phyloP scores from a whole-genome alignment of 2,329 filamentous ascomycete species.

The Colletotrichum caudatum region DNA sequence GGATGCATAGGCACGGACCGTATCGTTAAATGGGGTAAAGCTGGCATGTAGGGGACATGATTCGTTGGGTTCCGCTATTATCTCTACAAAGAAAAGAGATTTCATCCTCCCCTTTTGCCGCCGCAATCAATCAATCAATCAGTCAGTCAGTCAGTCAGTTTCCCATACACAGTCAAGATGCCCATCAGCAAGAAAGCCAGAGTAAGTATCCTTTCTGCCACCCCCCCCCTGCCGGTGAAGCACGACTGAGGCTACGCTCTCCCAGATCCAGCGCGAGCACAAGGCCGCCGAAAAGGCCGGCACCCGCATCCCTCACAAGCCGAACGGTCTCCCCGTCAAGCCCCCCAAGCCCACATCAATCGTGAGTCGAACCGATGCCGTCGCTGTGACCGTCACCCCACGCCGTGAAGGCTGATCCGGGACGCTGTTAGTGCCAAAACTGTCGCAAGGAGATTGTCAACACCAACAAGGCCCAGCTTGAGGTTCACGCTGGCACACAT shows the following conservation, averaged over 20 bases:
- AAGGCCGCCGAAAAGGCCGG: slow-evolving; percentile 66
- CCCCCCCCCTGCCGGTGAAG: neutral
- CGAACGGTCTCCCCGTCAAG: slow-evolving; percentile 68
- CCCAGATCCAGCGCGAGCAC: slow-evolving; percentile 65
- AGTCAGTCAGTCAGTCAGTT: neutral
- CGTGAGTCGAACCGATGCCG: neutral
- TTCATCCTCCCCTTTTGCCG: neutral
- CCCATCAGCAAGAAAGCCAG: slow-evolving; percentile 4
- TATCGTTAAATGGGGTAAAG: neutral
- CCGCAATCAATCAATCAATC: neutral
- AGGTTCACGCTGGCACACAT: slow-evolving; percentile 65
- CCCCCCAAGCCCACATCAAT: slow-evolving; percentile 46
- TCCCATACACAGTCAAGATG: neutral
- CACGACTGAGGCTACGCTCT: neutral
- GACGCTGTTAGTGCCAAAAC: slow-evolving; percentile 61
- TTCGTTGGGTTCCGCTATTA: neutral
- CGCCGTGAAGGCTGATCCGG: neutral
- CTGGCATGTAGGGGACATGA: neutral
- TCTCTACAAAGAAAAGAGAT: neutral
- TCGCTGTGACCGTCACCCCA: neutral
- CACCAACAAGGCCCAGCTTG: slow-evolving; percentile 63
- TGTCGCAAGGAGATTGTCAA: slow-evolving; percentile 65
- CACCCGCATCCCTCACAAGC: slow-evolving; percentile 64
- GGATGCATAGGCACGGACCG: neutral
- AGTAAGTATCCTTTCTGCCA: neutral